phyloP scores from a whole-genome alignment of 768 basidiomycete species.

The Lentinus brumalis region DNA sequence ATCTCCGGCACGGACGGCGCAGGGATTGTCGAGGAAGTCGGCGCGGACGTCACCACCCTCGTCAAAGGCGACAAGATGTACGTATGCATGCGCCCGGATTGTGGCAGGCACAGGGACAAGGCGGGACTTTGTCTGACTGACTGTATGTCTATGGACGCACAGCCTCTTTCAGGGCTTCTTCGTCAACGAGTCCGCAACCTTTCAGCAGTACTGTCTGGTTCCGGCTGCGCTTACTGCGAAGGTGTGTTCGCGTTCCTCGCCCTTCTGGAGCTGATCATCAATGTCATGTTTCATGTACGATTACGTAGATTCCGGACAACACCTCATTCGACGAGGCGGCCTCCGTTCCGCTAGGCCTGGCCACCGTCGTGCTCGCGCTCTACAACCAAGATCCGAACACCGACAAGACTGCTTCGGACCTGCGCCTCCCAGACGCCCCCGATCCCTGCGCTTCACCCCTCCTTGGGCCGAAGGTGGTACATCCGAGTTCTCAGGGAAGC shows the following conservation, averaged over 20 bases:
- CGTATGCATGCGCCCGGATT: too few relatives aligned
- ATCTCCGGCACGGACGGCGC: constrained; percentile 27
- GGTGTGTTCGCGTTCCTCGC: not conserved
- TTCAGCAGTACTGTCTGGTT: not conserved
- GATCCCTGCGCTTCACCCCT: constrained; percentile 1
- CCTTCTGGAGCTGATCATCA: too few relatives aligned
- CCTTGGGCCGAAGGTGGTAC: constrained; percentile 17
- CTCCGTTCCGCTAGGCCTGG: constrained; percentile 32
- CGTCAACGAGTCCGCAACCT: not conserved
- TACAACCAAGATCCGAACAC: constrained; percentile 23
- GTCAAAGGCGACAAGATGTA: constrained; percentile 45
- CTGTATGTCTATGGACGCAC: not conserved
- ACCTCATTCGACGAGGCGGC: constrained; percentile 34
- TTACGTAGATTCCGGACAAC: constrained; percentile 28
- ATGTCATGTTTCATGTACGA: too few relatives aligned
- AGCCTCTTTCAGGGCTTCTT: not conserved
- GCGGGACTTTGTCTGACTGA: too few relatives aligned
- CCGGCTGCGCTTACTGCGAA: not conserved
- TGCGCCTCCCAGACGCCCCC: too few relatives aligned
- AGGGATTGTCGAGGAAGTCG: constrained; percentile 41
- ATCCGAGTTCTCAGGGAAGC: constrained; percentile 7
- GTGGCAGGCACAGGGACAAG: too few relatives aligned
- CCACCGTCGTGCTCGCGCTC: constrained; percentile 32
- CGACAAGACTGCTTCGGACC: not conserved
- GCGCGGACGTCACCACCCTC: constrained; percentile 38